Evolutionary conservation across 106 monocot species (phyloP).

Genomic region (Narthecium ossifragum): DNA sequence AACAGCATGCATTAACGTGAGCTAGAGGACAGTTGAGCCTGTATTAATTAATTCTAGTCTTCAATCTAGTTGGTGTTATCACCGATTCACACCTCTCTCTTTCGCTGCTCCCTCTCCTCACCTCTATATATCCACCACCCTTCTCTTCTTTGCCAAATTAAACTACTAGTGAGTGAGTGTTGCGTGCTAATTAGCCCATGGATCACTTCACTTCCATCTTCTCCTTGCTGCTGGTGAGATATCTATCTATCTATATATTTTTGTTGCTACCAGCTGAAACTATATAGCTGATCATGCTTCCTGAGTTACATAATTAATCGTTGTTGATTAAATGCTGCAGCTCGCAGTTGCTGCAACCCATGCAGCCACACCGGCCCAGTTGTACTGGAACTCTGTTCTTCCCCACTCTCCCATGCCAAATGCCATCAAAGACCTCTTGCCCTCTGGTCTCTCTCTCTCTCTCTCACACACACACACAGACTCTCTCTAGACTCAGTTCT

Average conservation of each 20-base stretch:
- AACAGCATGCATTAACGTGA: neutral
- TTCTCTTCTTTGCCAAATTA: neutral
- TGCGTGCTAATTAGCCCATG: neutral
- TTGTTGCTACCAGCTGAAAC: too few species aligned
- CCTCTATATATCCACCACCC: neutral
- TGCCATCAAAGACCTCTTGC: conserved; percentile 12
- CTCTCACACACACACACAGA: neutral
- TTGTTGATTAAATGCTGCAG: conserved; percentile 9
- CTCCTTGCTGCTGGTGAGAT: too few species aligned
- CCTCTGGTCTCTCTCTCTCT: conserved; percentile 12
- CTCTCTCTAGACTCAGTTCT: neutral
- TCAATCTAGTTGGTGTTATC: too few species aligned
- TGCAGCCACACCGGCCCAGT: conserved; percentile 8
- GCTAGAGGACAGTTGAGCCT: neutral
- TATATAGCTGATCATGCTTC: neutral
- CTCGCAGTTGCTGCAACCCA: conserved; percentile 16
- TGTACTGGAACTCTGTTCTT: conserved; percentile 31
- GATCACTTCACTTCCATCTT: neutral
- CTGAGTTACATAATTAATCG: neutral
- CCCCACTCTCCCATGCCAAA: conserved; percentile 20
- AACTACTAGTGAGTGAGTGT: neutral
- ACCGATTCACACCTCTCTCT: too few species aligned
- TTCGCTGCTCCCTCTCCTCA: neutral
- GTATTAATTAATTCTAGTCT: too few species aligned
- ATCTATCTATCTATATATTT: too few species aligned